Conservation (phyloP, 169 alveolate genomes). For the Plasmodium malariae region DNA sequence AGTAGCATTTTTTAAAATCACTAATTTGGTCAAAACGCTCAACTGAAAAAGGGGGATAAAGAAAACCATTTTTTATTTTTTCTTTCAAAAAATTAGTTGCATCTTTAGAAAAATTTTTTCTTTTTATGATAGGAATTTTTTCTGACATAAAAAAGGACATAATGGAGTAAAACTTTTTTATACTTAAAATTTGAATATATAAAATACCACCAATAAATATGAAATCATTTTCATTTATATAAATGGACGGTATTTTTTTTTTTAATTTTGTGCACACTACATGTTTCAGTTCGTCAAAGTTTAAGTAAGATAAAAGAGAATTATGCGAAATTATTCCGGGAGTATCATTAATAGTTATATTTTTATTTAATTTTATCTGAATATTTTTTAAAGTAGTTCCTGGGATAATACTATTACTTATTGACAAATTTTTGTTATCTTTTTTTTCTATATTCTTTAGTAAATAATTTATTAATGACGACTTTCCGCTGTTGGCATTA, state of each 20-base stretch:
- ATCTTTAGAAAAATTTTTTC: constrained; percentile 55
- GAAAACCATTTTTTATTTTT: constrained; percentile 61
- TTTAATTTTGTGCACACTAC: constrained; percentile 70
- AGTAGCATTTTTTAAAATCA: constrained; percentile 51
- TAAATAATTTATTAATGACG: constrained; percentile 52
- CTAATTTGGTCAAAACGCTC: constrained; percentile 53
- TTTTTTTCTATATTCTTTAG: constrained; percentile 27
- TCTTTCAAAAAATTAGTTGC: constrained; percentile 31
- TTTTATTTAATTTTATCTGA: constrained; percentile 77
- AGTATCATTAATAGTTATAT: constrained; percentile 82
- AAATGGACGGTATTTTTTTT: constrained; percentile 54
- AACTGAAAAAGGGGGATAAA: constrained; percentile 69
- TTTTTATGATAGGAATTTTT: constrained; percentile 61
- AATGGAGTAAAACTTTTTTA: constrained; percentile 31
- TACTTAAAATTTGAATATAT: constrained; percentile 66
- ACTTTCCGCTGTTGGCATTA: constrained; percentile 73
- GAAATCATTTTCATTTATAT: constrained; percentile 70
- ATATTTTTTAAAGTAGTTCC: constrained; percentile 85
- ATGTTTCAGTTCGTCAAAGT: constrained; percentile 77
- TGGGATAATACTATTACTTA: constrained; percentile 84
- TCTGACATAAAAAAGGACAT: constrained; percentile 75
- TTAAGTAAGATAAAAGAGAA: constrained; percentile 80
- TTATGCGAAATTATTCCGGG: constrained; percentile 85
- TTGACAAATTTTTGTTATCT: constrained; percentile 12
- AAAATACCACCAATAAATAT: constrained; percentile 71